Evolutionary conservation across 768 basidiomycete species (phyloP).

Genomic region (Psilocybe subaeruginosa): DNA sequence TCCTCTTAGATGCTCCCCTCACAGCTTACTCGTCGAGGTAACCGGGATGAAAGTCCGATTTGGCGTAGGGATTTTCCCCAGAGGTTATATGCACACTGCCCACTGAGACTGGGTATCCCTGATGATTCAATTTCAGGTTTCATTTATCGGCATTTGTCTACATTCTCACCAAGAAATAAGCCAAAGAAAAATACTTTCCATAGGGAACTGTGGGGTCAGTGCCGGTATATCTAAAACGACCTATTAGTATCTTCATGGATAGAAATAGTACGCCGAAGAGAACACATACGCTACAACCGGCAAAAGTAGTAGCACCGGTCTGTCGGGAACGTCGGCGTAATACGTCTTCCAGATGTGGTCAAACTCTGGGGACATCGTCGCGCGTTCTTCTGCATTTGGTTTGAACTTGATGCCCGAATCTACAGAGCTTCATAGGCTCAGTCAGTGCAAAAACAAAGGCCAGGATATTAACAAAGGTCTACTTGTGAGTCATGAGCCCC

Average conservation of each 20-base stretch:
- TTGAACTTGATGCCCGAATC: constrained; percentile 62
- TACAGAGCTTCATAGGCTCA: constrained; percentile 38
- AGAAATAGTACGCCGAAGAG: neutral
- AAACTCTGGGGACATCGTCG: constrained; percentile 53
- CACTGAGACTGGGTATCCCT: constrained; percentile 49
- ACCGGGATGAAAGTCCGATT: constrained; percentile 47
- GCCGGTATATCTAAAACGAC: constrained; percentile 21
- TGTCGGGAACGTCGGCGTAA: constrained; percentile 56
- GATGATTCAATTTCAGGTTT: neutral
- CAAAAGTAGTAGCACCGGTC: constrained; percentile 51
- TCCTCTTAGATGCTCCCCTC: neutral
- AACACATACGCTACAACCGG: constrained; percentile 40
- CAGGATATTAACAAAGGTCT: constrained; percentile 2
- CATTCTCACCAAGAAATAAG: constrained; percentile 19
- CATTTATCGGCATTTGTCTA: neutral
- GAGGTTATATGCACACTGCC: constrained; percentile 54
- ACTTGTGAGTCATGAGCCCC: constrained; percentile 62
- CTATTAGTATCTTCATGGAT: neutral
- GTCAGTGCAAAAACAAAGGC: neutral
- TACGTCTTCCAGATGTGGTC: constrained; percentile 50
- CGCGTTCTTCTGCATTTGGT: constrained; percentile 51
- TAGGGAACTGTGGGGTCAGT: constrained; percentile 16
- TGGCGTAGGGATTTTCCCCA: constrained; percentile 40
- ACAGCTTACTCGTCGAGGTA: constrained; percentile 45
- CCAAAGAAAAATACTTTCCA: constrained; percentile 25